Conservation (phyloP, 1,284 basidiomycete species). For the Peniophora sp. region DNA sequence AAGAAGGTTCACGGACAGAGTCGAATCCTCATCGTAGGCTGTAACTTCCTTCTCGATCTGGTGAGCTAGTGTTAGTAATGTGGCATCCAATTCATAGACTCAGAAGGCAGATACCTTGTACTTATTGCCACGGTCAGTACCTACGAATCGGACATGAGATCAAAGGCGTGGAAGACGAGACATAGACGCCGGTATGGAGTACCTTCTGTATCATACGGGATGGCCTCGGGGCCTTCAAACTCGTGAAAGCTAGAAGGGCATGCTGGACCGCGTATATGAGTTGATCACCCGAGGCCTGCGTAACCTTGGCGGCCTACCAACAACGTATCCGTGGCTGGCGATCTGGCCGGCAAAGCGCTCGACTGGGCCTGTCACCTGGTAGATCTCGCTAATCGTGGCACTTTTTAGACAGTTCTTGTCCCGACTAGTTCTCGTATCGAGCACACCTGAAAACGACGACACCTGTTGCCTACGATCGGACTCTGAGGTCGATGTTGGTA, state of each 20-base stretch:
- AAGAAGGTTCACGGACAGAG: constrained; percentile 69
- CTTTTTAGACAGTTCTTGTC: not conserved
- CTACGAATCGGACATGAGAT: constrained; percentile 17
- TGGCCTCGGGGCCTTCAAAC: constrained; percentile 79
- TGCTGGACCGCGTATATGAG: constrained; percentile 30
- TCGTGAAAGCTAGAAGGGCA: constrained; percentile 85
- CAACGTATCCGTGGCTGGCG: constrained; percentile 80
- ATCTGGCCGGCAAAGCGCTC: constrained; percentile 89
- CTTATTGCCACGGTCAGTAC: constrained; percentile 80
- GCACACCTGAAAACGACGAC: constrained; percentile 73
- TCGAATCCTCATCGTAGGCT: constrained; percentile 84
- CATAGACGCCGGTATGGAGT: constrained; percentile 3
- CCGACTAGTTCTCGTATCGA: not conserved
- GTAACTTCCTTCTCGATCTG: constrained; percentile 80
- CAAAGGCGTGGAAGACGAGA: not conserved
- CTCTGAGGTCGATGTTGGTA: constrained; percentile 13
- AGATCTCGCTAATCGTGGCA: constrained; percentile 56
- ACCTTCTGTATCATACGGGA: constrained; percentile 84
- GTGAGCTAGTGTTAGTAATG: not conserved
- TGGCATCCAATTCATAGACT: not conserved
- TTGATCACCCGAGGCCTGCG: not conserved
- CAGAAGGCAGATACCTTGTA: constrained; percentile 60
- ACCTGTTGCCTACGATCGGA: constrained; percentile 34
- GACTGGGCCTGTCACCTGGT: constrained; percentile 82
- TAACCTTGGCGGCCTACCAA: constrained; percentile 38